Conservation (phyloP, 306 rosid genomes). For the Mimosa pudica region DNA sequence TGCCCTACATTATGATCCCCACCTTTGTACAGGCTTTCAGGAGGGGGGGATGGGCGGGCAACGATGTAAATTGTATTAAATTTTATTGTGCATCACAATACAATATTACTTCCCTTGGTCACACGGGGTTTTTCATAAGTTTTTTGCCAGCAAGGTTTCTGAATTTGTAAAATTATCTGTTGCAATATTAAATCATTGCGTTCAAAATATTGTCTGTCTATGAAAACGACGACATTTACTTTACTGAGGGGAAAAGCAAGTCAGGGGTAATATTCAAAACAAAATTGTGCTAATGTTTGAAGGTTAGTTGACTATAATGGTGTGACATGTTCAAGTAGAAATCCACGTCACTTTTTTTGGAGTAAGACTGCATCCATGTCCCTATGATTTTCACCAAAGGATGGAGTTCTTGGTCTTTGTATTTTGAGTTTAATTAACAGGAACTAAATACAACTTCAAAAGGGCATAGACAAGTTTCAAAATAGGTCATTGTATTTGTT, state of each 20-base stretch:
- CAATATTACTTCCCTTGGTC: conserved; percentile 38
- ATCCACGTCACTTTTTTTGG: too few relatives aligned
- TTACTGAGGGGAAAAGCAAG: neutral
- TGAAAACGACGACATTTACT: neutral
- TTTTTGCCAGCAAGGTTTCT: neutral
- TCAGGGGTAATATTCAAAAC: neutral
- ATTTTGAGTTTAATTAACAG: too few relatives aligned
- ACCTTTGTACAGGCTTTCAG: conserved; percentile 54
- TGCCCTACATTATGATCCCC: conserved; percentile 37
- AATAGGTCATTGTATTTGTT: too few relatives aligned
- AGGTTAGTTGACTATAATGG: too few relatives aligned
- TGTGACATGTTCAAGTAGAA: too few relatives aligned
- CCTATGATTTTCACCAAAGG: too few relatives aligned
- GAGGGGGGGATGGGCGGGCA: conserved; percentile 47
- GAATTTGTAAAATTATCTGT: conserved; percentile 26
- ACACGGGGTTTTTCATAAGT: conserved; percentile 24
- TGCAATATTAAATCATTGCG: neutral
- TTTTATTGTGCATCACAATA: conserved; percentile 45
- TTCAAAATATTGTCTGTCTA: neutral
- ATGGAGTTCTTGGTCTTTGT: too few relatives aligned
- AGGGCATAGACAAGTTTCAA: too few relatives aligned
- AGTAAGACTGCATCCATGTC: too few relatives aligned
- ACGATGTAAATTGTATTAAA: conserved; percentile 62
- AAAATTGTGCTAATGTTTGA: too few relatives aligned
- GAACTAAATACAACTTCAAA: too few relatives aligned